These are phyloP conservation scores for Paraphaeosphaeria minitans DNA, from an alignment of 2,329 filamentous ascomycete species.

Conservation along the genomic window DNA sequence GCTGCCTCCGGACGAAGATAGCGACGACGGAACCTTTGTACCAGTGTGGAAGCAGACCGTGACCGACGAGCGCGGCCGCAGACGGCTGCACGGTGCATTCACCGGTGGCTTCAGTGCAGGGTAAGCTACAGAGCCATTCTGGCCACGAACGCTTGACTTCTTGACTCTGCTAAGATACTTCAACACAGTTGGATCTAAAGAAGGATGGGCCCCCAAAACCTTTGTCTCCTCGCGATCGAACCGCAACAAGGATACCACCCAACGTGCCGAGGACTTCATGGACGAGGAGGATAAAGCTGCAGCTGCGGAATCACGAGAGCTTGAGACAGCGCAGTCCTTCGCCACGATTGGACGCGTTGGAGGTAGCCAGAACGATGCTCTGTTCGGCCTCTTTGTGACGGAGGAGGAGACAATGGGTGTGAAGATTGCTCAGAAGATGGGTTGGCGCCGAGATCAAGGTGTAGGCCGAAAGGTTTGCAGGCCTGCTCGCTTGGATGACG, in stretches of 20 bases:
- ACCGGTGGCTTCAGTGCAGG: constrained; percentile 96
- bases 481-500: constrained; percentile 69
- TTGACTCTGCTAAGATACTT: constrained; percentile 72
- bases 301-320: constrained; percentile 74
- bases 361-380: constrained; percentile 55
- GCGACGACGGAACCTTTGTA: constrained; percentile 90
- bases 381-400: constrained; percentile 74
- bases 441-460: constrained; percentile 93
- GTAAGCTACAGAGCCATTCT: constrained; percentile 57
- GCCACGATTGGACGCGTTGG: constrained; percentile 74
- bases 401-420: constrained; percentile 85
- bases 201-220: constrained; percentile 92
- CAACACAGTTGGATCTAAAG: constrained; percentile 97
- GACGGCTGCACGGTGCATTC: constrained; percentile 93
- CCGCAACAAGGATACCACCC: constrained; percentile 69
- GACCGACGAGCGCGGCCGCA: constrained; percentile 86
- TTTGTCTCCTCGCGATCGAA: constrained; percentile 89
- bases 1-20: constrained; percentile 74
- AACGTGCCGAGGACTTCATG: constrained; percentile 91
- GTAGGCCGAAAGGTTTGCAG: constrained; percentile 85
- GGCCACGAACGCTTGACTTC: constrained; percentile 32
- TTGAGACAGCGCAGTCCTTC: constrained; percentile 76
- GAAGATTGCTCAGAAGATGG: constrained; percentile 87
- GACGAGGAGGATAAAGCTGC: constrained; percentile 94
- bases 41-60: constrained; percentile 99